phyloP scores from a whole-genome alignment of 371 early-diverging fungal genomes.

The Haplosporangium sp. region DNA sequence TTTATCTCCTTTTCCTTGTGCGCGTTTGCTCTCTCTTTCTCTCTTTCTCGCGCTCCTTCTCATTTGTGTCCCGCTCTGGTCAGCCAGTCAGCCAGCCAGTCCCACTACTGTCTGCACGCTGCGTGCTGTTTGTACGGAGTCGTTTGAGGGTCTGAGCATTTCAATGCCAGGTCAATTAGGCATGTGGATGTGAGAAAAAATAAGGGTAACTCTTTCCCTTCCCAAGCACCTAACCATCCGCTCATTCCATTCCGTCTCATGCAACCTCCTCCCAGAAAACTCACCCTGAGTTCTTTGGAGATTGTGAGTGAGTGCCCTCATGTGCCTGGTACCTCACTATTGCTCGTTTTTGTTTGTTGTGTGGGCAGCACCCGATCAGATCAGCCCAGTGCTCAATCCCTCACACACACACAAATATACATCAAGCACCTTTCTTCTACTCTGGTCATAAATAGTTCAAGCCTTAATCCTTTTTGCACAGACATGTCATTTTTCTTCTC shows the following conservation, averaged over 20 bases:
- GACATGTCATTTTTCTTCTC: constrained; percentile 22
- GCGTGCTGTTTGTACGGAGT: no score
- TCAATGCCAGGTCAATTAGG: no score
- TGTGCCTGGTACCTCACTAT: constrained; percentile 13
- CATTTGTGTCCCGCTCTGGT: no score
- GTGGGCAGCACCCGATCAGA: constrained; percentile 1
- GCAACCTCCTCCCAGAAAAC: no score
- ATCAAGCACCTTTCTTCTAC: background rate
- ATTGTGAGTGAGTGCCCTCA: background rate
- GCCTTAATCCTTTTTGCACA: background rate
- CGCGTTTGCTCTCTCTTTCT: background rate
- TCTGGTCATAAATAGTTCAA: constrained; percentile 11
- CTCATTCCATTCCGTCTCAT: no score
- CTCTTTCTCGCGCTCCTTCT: background rate
- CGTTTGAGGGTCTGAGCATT: no score
- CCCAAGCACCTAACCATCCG: no score
- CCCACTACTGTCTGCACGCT: no score
- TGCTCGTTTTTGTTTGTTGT: constrained; percentile 2
- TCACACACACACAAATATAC: background rate
- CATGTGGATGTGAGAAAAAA: no score
- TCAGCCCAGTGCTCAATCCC: constrained; percentile 6
- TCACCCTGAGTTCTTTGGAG: no score
- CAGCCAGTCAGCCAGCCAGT: no score
- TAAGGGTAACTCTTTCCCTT: no score
- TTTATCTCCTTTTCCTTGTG: constrained; percentile 17